A percentile compares a stretch with the other conserved stretches of the same genome.
phyloP scores from a whole-genome alignment of 2,329 filamentous ascomycete genomes.

The Raffaelea ambrosiae region DNA sequence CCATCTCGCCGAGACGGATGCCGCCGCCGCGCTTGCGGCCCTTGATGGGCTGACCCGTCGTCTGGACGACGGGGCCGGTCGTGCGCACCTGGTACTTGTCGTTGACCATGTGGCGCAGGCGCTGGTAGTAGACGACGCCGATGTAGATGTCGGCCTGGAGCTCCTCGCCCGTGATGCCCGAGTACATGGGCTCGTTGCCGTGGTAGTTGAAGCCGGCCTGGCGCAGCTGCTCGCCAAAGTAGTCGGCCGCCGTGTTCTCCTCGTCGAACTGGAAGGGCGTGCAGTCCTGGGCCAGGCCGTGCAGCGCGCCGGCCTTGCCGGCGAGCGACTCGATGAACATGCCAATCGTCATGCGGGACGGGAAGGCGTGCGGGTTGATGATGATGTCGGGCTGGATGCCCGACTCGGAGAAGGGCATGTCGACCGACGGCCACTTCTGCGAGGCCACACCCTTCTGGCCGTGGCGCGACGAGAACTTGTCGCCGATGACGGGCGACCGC shows the following conservation, averaged over 20 bases:
- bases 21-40: conserved; percentile 92
- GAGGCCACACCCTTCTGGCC: conserved; percentile 96
- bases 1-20: conserved; percentile 99
- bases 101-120: conserved; percentile 98
- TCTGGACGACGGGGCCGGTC: conserved; percentile 80
- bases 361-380: conserved; percentile 99
- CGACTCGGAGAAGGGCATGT: conserved; percentile 95
- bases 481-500: conserved; percentile 84
- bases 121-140: conserved; percentile 96
- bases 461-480: conserved; percentile 98
- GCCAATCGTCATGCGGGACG: conserved; percentile 98
- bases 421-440: conserved; percentile 86
- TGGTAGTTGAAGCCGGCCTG: conserved; percentile 97
- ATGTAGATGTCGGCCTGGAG: conserved; percentile 93
- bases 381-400: conserved; percentile 97
- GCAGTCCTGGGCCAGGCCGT: conserved; percentile 91
- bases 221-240: conserved; percentile 91
- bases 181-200: conserved; percentile 98
- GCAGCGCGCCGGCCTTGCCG: conserved; percentile 87
- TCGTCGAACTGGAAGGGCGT: conserved; percentile 95
- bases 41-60: conserved; percentile 95
- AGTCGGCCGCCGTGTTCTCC: conserved; percentile 83
- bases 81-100: conserved; percentile 98
- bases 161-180: conserved; percentile 90
- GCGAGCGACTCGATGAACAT: conserved; percentile 98